These are phyloP conservation scores for Bacidia gigantensis DNA, from an alignment of 495 filamentous ascomycete species.

Conservation along the genomic window DNA sequence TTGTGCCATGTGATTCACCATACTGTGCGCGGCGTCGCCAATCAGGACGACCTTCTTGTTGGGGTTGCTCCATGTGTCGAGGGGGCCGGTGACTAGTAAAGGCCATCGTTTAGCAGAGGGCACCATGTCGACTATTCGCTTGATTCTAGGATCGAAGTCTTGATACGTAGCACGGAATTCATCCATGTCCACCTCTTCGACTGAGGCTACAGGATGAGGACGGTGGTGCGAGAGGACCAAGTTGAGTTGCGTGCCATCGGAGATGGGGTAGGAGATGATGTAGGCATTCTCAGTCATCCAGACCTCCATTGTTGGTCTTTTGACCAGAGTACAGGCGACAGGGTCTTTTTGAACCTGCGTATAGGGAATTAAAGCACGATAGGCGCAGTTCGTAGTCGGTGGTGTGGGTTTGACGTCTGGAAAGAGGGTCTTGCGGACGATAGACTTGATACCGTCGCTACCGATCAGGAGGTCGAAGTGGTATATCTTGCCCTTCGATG, in stretches of 20 bases:
- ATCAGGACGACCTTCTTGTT: slow-evolving; percentile 11
- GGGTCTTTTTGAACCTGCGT: slow-evolving; percentile 27
- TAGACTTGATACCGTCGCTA: slow-evolving; percentile 29
- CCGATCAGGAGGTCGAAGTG: slow-evolving; percentile 30
- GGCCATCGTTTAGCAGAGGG: slow-evolving; percentile 23
- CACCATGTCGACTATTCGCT: slow-evolving; percentile 26
- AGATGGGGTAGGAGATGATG: slow-evolving; percentile 39
- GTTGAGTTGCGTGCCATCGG: slow-evolving; percentile 33
- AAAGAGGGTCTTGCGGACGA: slow-evolving; percentile 24
- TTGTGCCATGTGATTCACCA: slow-evolving; percentile 15
- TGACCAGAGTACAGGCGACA: slow-evolving; percentile 23
- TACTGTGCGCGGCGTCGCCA: slow-evolving; percentile 6
- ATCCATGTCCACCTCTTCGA: slow-evolving; percentile 23
- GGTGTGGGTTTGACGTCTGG: slow-evolving; percentile 26
- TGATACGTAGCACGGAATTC: slow-evolving; percentile 22
- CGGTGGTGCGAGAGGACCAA: slow-evolving; percentile 36
- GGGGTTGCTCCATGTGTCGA: slow-evolving; percentile 10
- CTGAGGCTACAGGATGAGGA: slow-evolving; percentile 16
- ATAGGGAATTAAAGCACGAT: slow-evolving; percentile 28
- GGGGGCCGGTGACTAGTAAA: slow-evolving; percentile 12
- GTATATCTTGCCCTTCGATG: slow-evolving; percentile 21
- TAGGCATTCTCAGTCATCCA: slow-evolving; percentile 31
- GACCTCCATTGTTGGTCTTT: slow-evolving; percentile 31
- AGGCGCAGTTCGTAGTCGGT: slow-evolving; percentile 29
- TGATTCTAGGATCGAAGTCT: slow-evolving; percentile 28